Evolutionary conservation across 2,329 filamentous ascomycete species (phyloP), one percentile per base, ranked within the genome.

Genomic region (Trichophaea hybrida): DNA sequence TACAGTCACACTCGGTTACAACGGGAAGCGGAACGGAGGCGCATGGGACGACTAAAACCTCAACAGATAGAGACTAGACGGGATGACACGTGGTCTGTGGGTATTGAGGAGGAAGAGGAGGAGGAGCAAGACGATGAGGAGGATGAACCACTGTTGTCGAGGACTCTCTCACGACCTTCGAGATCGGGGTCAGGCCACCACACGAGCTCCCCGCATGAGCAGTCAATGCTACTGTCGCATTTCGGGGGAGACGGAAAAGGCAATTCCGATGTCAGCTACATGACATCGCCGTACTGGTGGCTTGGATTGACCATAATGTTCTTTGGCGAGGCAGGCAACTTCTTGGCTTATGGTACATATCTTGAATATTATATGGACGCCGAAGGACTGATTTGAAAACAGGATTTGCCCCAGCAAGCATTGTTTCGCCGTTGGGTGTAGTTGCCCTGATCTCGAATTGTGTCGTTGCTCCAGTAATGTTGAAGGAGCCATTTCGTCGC

Each of bases 281-380:
- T 98, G 61, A 83, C 82, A 65, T 95, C 89, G 38, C 88, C 89
- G 1, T 96, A 93, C 70, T 98, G 93, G 93, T 98, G 93, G 93
- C 74, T 84, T 35, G 93, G 93, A 17, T 91, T 97, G 66, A 79
- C 94, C 13, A 77, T 98, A 61, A 98, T 98, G 81, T 88, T 84
- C 0, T 75, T 95, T 31, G 93, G 93, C 59, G 93, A 98, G 74
- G 85, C 86, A 70, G 93, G 93, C 55, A 98, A 98, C 72, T 98
- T 98, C 70, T 75, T 98, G 64, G 93, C 93, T 0, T 98, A 98
- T 70, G 93, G 40, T 46, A 46, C 13, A 12, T 46, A n/a, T 46
- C 40, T 46, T 1, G 40, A 46, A 13, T 46, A 17, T n/a, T 46
- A 46, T 46, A 6, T 46, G 10, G 24, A n/a, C 5, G 40, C 40